Base-by-base conservation (phyloP, 2,329 filamentous ascomycete genomes). In the Lasiodiplodia hormozganensis region DNA sequence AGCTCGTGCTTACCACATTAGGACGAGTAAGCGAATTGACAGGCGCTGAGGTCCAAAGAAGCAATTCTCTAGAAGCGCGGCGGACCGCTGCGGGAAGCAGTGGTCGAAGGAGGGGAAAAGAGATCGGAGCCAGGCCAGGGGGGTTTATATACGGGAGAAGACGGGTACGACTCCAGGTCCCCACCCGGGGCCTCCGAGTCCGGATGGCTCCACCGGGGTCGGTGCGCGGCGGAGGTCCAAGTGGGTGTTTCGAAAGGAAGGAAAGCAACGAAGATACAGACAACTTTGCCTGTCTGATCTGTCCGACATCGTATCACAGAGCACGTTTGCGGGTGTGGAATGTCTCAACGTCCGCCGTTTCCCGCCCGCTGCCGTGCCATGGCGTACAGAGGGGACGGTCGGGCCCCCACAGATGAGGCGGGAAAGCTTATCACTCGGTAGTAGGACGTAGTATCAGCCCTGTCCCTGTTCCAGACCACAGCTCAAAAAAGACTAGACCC, bases 181-280 rank as follows among this genome's bases (percentile, higher is more conserved):
- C 60, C 43, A 51, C 60, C 47, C n/a, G 60, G 56, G 12, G 43
- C 43, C 28, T 62, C 60, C 60, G 60, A 62, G 43, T 51, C 38
- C 43, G 60, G 60, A 62, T 38, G 47, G 60, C 43, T 62, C 60
- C 43, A 62, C 60, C 23, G 28, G 51, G 51, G 60, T 62, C 60
- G 60, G 60, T 62, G 60, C 34, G 43, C 23, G 12, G 36, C 23
- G 14, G 31, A 4, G 34, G n/a, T 16, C 18, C 43, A 36, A 28
- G 43, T 21, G 16, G 40, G 23, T 28, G 23, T 12, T 62, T 11
- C n/a, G 11, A n/a, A 62, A 18, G 12, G 18, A 34, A 49, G 40
- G 31, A 40, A 23, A 25, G 25, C 16, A 10, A 12, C 11, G 7
- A 34, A n/a, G 28, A 5, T 21, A 12, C 34, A 16, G 21, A 49